These are phyloP conservation scores for Cladosporium sp. DNA, from an alignment of 2,329 filamentous ascomycete genomes.

Conservation along the genomic window DNA sequence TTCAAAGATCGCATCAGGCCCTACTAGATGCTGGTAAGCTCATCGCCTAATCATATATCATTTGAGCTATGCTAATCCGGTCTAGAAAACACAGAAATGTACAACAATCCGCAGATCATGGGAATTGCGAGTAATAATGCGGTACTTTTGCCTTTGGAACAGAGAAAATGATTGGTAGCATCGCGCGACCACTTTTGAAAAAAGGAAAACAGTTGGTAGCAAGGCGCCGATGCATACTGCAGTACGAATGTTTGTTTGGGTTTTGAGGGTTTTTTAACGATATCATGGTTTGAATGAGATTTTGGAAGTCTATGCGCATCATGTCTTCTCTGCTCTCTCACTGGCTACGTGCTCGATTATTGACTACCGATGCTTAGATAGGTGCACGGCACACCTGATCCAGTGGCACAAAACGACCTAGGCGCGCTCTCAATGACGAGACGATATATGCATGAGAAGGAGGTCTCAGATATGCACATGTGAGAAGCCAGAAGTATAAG, in stretches of 20 bases:
- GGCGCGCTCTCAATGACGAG: neutral
- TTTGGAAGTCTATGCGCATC: neutral
- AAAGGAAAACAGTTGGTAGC: neutral
- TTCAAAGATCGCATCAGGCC: neutral
- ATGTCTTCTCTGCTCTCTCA: neutral
- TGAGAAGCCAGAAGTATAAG: too few species aligned
- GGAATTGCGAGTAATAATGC: neutral
- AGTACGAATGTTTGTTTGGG: neutral
- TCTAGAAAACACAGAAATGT: neutral
- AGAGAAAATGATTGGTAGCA: neutral
- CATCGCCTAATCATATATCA: neutral
- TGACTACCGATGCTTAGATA: neutral
- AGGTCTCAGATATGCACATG: neutral
- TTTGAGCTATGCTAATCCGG: neutral
- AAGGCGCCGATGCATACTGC: neutral
- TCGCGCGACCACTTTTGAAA: neutral
- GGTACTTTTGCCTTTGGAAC: neutral
- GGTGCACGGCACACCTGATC: neutral
- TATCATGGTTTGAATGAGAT: neutral
- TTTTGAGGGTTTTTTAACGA: neutral
- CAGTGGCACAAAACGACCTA: neutral
- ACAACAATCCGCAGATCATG: neutral
- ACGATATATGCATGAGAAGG: neutral
- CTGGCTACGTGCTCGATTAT: neutral
- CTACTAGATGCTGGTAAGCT: neutral